Conservation (phyloP, 352 stramenopile species). For the Globisporangium spinosum region DNA sequence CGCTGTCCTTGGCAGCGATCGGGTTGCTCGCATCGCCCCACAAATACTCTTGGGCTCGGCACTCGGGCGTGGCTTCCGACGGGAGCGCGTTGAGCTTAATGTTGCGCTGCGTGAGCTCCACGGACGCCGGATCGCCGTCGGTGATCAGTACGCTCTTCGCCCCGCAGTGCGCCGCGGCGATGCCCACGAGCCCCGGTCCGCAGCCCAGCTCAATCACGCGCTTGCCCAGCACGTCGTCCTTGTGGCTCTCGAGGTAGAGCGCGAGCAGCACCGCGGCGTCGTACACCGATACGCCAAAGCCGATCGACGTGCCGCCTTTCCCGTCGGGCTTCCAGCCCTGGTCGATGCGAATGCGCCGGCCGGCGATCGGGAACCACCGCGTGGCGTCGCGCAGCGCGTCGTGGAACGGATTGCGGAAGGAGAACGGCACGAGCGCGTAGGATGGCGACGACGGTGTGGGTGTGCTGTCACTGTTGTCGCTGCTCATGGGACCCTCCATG, state of each 20-base stretch:
- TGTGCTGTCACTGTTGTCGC: not conserved
- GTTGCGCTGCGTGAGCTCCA: conserved; percentile 63
- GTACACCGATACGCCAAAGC: conserved; percentile 83
- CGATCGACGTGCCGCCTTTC: conserved; percentile 61
- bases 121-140: conserved; percentile 66
- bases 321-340: conserved; percentile 78
- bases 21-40: conserved; percentile 48
- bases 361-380: conserved; percentile 66
- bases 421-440: conserved; percentile 62
- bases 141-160: conserved; percentile 52
- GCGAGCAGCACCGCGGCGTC: conserved; percentile 73
- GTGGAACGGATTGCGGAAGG: conserved; percentile 72
- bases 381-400: conserved; percentile 59
- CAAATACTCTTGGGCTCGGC: conserved; percentile 43
- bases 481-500: conserved; percentile 11
- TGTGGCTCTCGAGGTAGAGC: conserved; percentile 66
- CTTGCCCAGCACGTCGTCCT: conserved; percentile 42
- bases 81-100: conserved; percentile 35
- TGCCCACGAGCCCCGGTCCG: conserved; percentile 66
- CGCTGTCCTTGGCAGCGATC: conserved; percentile 19
- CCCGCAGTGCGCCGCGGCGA: conserved; percentile 55
- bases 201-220: conserved; percentile 71
- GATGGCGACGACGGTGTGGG: not conserved
- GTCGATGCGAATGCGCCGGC: conserved; percentile 53
- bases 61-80: conserved; percentile 22